Evolutionary conservation across 2,329 filamentous ascomycete species (phyloP).

Genomic region (Polychaeton citri): DNA sequence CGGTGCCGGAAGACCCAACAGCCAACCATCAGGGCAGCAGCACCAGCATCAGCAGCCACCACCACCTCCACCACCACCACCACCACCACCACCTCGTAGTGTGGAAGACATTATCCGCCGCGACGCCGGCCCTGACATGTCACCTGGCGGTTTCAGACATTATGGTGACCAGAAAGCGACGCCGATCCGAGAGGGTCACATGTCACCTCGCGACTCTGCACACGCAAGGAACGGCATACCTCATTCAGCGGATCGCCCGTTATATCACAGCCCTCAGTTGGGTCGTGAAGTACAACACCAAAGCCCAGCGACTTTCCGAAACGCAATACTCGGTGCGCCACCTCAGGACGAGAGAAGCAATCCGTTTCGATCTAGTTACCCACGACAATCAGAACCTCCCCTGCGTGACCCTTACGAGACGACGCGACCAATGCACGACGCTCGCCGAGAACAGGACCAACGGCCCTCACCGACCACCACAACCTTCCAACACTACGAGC

Average conservation of each 20-base stretch:
- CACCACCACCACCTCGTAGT: constrained; percentile 3
- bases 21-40: constrained; percentile 23
- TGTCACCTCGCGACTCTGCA: constrained; percentile 10
- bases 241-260: constrained; percentile 11
- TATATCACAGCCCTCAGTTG: constrained; percentile 15
- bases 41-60: no score
- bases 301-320: constrained; percentile 9
- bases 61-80: constrained; percentile 1
- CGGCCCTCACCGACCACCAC: constrained; percentile 13
- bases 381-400: constrained; percentile 10
- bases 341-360: constrained; percentile 18
- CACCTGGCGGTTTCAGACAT: constrained; percentile 11
- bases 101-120: constrained; percentile 12
- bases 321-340: constrained; percentile 13
- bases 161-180: constrained; percentile 8
- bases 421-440: constrained; percentile 11
- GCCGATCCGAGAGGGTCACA: constrained; percentile 8
- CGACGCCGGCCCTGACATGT: constrained; percentile 11
- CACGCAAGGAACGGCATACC: constrained; percentile 11
- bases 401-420: constrained; percentile 18
- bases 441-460: constrained; percentile 13
- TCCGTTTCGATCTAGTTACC: constrained; percentile 16
- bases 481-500: constrained; percentile 8
- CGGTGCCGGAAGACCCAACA: constrained; percentile 18
- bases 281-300: constrained; percentile 12